Base-by-base conservation (phyloP, 495 filamentous ascomycete genomes). In the Chaetomidium leptoderma region DNA sequence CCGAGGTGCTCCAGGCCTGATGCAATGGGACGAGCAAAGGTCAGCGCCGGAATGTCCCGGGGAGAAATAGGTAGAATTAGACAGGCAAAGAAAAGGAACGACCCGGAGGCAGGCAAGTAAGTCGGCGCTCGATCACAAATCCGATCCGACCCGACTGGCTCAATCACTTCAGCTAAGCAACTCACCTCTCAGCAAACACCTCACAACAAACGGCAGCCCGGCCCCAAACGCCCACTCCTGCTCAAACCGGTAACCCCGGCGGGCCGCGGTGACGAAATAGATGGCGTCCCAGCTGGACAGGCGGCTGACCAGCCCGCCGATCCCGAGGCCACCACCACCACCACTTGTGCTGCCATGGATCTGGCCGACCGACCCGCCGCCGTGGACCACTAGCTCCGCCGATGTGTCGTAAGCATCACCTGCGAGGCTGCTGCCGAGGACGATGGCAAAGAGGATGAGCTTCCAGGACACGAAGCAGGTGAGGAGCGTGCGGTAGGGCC, bases 201-300 rank as follows among this genome's bases (percentile, higher is more conserved):
- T 67, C 29, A 91, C 69, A 35, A 82, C 51, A 44, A 76, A 71
- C 5, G 86, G 79, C 58, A 86, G 83, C 1, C 83, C 83, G 70
- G 77, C 82, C 21, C 90, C 86, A 74, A 96, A 98, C 1, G 95
- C 93, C 91, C 92, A 97, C 73, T 97, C 91, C 73, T 98, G 95
- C 72, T 98, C 93, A 72, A 86, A 92, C 10, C 85, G 49, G 59
- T 97, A 91, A 23, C 90, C 91, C 32, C 84, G 75, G 53, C 79
- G 74, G 0, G 90, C 85, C 43, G 76, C 70, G 53, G 84, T 81
- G 33, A 86, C 74, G 64, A 89, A 97, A 69, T 96, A 97, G 52
- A 98, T 85, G 35, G 88, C 86, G 66, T 98, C 93, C 93, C 93
- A 98, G 71, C 92, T 81, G 0, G 85, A 83, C 37, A 96, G 78